Percentiles rank a stretch among this genome's conserved stretches.
phyloP scores from a whole-genome alignment of 345 rosid species.

The Euphorbia lathyris region DNA sequence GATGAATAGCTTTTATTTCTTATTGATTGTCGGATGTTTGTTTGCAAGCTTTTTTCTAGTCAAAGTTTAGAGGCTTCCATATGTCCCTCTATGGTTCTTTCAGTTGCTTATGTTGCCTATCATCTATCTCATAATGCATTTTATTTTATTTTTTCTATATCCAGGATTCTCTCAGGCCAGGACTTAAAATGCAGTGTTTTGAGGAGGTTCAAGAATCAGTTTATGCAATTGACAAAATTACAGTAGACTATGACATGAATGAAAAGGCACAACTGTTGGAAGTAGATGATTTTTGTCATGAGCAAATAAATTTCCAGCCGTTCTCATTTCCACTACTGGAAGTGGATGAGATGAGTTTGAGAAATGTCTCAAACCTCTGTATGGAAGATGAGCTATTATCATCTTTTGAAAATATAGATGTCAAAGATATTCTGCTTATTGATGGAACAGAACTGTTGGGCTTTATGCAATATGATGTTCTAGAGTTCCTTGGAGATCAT shows the following conservation, averaged over 20 bases:
- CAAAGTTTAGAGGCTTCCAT: neutral
- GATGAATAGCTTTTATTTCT: neutral
- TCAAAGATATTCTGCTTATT: constrained; percentile 24
- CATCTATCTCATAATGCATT: constrained; percentile 10
- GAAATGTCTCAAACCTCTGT: constrained; percentile 33
- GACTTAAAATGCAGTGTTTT: constrained; percentile 24
- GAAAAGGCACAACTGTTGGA: constrained; percentile 29
- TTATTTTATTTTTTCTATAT: constrained; percentile 13
- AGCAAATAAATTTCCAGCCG: constrained; percentile 30
- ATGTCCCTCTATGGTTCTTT: neutral
- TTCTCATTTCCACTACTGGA: constrained; percentile 58
- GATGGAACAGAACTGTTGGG: constrained; percentile 44
- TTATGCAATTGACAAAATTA: constrained; percentile 45
- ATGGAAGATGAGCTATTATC: constrained; percentile 45
- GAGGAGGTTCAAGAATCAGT: constrained; percentile 45
- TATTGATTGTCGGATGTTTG: neutral
- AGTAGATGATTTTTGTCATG: constrained; percentile 42
- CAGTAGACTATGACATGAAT: constrained; percentile 44
- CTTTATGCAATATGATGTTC: constrained; percentile 33
- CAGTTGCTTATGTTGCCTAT: constrained; percentile 4
- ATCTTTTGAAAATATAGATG: constrained; percentile 40
- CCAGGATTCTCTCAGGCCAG: constrained; percentile 46
- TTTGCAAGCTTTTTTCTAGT: neutral
- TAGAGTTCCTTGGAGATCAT: constrained; percentile 44
- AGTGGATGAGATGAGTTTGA: constrained; percentile 57